Evolutionary conservation across 306 rosid species (phyloP).

Genomic region (Begonia loranthoides): DNA sequence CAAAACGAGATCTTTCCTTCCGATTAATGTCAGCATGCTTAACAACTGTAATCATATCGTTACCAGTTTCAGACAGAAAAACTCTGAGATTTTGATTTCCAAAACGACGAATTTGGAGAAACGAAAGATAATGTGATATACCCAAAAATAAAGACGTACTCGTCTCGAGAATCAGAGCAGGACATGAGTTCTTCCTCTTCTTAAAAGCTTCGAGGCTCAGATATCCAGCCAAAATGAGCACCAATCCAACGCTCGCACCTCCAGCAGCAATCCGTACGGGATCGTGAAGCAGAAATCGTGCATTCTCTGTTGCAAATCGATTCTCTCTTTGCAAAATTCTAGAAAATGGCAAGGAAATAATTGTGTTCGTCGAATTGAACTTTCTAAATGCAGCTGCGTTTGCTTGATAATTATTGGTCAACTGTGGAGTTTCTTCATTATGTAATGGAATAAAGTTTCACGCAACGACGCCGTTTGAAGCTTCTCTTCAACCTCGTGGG

Average conservation of each 20-base stretch:
- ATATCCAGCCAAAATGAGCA: slow-evolving; percentile 59
- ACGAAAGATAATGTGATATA: not conserved
- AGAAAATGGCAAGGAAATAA: not conserved
- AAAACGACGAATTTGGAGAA: slow-evolving; percentile 3
- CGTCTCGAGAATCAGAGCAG: slow-evolving; percentile 48
- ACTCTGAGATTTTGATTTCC: too few relatives aligned
- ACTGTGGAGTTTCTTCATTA: not conserved
- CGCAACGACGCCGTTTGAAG: not conserved
- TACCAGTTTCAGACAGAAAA: not conserved
- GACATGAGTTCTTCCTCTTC: slow-evolving; percentile 49
- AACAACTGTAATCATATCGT: too few relatives aligned
- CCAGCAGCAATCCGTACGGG: slow-evolving; percentile 65
- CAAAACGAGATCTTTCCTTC: too few relatives aligned
- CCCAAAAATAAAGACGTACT: slow-evolving; percentile 16
- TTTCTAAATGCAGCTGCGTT: not conserved
- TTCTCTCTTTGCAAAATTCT: slow-evolving; percentile 14
- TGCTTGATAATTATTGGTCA: not conserved
- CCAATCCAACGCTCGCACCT: slow-evolving; percentile 41
- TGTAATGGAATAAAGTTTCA: not conserved
- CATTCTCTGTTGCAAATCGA: slow-evolving; percentile 34
- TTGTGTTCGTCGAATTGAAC: not conserved
- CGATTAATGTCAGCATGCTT: too few relatives aligned
- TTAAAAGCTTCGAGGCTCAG: slow-evolving; percentile 66
- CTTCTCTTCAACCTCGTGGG: not conserved
- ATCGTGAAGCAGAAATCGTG: slow-evolving; percentile 92